phyloP scores from a whole-genome alignment of 495 filamentous ascomycete species.

The Penicillium macrosclerotiorum region DNA sequence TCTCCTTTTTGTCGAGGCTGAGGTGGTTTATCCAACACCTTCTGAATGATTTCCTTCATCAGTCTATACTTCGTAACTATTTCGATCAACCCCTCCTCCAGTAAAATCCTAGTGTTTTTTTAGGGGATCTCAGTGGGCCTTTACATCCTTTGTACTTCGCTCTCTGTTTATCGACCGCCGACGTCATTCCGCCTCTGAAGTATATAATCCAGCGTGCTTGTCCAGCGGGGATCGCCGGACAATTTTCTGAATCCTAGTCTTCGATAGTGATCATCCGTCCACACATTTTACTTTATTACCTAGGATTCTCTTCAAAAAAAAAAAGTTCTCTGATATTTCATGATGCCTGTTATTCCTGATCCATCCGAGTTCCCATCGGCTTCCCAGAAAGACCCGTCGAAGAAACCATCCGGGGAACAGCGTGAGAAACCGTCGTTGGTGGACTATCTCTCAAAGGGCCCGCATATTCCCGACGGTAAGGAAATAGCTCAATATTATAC shows the following conservation, averaged over 20 bases:
- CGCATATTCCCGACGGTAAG: slow-evolving; percentile 45
- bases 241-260: too few species aligned
- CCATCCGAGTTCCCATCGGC: slow-evolving; percentile 22
- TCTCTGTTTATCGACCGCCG: slow-evolving; percentile 8
- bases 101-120: too few species aligned
- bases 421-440: slow-evolving; percentile 31
- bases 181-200: slow-evolving; percentile 22
- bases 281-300: background rate
- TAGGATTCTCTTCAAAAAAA: background rate
- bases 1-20: too few species aligned
- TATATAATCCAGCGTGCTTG: slow-evolving; percentile 11
- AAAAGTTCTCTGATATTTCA: background rate
- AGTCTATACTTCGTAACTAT: too few species aligned
- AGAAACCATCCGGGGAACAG: slow-evolving; percentile 19
- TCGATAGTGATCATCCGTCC: too few species aligned
- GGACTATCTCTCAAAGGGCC: slow-evolving; percentile 44
- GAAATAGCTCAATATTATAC: background rate
- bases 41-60: too few species aligned
- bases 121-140: background rate
- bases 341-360: slow-evolving; percentile 40
- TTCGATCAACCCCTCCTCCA: too few species aligned
- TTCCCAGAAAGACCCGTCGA: slow-evolving; percentile 20
- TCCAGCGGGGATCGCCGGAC: too few species aligned
- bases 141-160: too few species aligned
- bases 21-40: too few species aligned